Conservation (phyloP, 352 stramenopile genomes). For the Globisporangium cystogenes region DNA sequence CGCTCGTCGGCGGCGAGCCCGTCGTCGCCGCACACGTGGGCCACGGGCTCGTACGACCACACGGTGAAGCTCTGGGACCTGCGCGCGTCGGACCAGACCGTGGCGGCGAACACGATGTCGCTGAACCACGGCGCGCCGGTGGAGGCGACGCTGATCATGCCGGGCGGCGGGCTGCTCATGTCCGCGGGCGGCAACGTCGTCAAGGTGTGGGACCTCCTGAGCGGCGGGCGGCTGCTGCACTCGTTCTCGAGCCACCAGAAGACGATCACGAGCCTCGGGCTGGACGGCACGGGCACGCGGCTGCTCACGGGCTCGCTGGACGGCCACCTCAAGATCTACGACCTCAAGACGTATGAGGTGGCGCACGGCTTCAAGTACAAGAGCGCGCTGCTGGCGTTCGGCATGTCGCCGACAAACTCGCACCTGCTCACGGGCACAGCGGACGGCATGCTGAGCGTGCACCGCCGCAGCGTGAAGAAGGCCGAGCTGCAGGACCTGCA, state of each 20-base stretch:
- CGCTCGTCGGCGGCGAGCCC: constrained; percentile 66
- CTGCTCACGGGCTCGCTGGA: constrained; percentile 89
- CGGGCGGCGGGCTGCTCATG: constrained; percentile 73
- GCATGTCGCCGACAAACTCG: constrained; percentile 80
- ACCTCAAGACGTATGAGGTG: constrained; percentile 90
- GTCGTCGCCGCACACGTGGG: constrained; percentile 76
- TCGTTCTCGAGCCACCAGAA: constrained; percentile 92
- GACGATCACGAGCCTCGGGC: constrained; percentile 88
- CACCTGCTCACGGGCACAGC: constrained; percentile 75
- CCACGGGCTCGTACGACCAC: constrained; percentile 90
- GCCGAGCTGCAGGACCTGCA: constrained; percentile 57
- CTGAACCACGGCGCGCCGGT: constrained; percentile 88
- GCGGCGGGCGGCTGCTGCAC: constrained; percentile 78
- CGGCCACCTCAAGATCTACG: constrained; percentile 93
- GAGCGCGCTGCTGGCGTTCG: constrained; percentile 74
- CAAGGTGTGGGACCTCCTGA: constrained; percentile 92
- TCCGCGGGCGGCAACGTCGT: constrained; percentile 87
- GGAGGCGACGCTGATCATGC: constrained; percentile 84
- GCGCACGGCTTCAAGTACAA: constrained; percentile 87
- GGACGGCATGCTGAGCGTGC: constrained; percentile 79
- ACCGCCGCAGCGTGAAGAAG: constrained; percentile 69
- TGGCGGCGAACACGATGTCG: constrained; percentile 39
- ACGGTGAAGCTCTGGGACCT: constrained; percentile 92
- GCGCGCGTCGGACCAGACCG: constrained; percentile 59
- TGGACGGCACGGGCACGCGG: constrained; percentile 85